Base-by-base conservation (phyloP, 2,329 filamentous ascomycete genomes). In the Periconia sp. region DNA sequence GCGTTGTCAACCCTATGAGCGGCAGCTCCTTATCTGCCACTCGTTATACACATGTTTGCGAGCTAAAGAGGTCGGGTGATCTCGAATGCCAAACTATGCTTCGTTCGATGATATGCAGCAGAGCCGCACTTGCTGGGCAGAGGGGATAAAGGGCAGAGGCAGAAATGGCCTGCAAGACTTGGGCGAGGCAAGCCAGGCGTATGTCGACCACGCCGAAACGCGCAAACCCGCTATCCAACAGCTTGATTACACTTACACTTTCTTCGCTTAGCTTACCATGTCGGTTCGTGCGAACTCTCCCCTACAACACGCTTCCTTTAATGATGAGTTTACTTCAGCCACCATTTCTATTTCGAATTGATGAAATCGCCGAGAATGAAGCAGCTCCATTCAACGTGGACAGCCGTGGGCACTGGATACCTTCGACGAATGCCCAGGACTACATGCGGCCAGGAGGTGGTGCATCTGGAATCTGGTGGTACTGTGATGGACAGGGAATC, bases 11-110 rank as follows among this genome's bases (percentile, higher is more conserved):
- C 55, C 58, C 50, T 54, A 47, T 55, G 54, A 56, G 42, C 54
- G 58, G 35, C 45, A 56, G 54, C 50, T 55, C 58, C 69, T 68
- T 71, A 72, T 72, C 69, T 66, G 62, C 58, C 53, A 60, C 56
- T 62, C 58, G 58, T 55, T 52, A 45, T 57, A 59, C 52, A 52
- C 55, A 54, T 46, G 41, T 37, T 49, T 58, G 57, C 57, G 53
- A 49, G 49, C 56, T 58, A 52, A 49, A 55, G 41, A 19, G 49
- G 61, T 69, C 69, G 60, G 51, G 56, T 71, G 69, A 71, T 63
- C 59, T 40, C 50, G 41, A 15, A 51, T 54, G 55, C 46, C 42
- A 37, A 56, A 45, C 55, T 61, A 47, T 30, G 43, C 56, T 52
- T 50, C 17, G 35, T 51, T 30, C 37, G 49, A 13, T 47, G 3